These are phyloP conservation scores for Suhomyces panamericanus DNA, from an alignment of 1,139 yeast genomes.

Conservation along the genomic window DNA sequence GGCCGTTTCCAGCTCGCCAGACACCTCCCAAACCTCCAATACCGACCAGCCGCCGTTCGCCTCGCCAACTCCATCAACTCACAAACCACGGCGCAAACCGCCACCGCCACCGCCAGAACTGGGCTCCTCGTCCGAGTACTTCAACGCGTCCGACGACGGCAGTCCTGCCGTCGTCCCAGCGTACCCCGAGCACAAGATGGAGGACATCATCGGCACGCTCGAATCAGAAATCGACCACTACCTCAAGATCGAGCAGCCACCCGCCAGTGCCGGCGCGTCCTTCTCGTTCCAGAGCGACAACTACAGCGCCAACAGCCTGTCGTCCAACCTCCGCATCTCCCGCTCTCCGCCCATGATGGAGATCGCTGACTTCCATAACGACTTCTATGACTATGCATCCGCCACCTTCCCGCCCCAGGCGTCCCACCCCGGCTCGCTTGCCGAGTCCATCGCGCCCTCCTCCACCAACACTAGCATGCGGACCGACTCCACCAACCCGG, in stretches of 20 bases:
- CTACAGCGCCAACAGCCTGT: slow-evolving; percentile 8
- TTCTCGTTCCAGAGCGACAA: slow-evolving; percentile 7
- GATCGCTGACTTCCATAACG: slow-evolving; percentile 13
- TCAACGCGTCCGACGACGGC: slow-evolving; percentile 9
- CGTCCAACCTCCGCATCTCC: slow-evolving; percentile 11
- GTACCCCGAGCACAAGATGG: slow-evolving; percentile 9
- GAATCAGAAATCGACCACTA: slow-evolving; percentile 21
- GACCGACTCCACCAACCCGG: slow-evolving; percentile 2
- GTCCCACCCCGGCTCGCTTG: not conserved
- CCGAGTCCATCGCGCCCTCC: slow-evolving; percentile 1
- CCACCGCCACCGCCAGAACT: slow-evolving; percentile 20
- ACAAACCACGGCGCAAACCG: slow-evolving; percentile 22
- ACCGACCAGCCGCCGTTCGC: not conserved
- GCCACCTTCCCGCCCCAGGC: slow-evolving; percentile 6
- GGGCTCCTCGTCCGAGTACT: slow-evolving; percentile 12
- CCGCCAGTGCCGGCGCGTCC: slow-evolving; percentile 2
- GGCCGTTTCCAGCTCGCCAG: slow-evolving; percentile 1
- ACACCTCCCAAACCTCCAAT: not conserved
- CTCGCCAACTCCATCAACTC: not conserved
- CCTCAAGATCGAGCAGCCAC: slow-evolving; percentile 10
- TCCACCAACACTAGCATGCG: slow-evolving; percentile 1
- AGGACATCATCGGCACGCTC: slow-evolving; percentile 22
- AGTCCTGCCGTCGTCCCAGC: not conserved
- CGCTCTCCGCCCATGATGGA: slow-evolving; percentile 14
- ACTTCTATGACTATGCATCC: slow-evolving; percentile 14